These are phyloP conservation scores for Hypoxylon sp. DNA, from an alignment of 2,329 filamentous ascomycete species.

Conservation along the genomic window DNA sequence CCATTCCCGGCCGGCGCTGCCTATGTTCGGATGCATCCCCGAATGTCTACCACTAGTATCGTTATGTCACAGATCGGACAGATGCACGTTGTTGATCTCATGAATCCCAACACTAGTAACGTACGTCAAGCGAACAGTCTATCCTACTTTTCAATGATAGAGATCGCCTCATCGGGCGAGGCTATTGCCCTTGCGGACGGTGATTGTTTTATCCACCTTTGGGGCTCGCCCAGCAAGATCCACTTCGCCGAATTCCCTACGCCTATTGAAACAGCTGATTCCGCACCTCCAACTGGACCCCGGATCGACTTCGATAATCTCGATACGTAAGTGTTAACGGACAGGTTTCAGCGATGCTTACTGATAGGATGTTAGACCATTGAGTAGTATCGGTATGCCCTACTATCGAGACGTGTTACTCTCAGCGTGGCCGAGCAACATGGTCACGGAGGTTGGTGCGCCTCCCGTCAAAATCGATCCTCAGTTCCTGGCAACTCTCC, in stretches of 20 bases:
- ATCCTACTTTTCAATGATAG: slow-evolving; percentile 82
- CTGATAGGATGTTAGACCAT: slow-evolving; percentile 67
- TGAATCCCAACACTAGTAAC: slow-evolving; percentile 91
- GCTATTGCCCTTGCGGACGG: slow-evolving; percentile 85
- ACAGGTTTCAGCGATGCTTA: neutral
- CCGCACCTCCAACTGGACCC: slow-evolving; percentile 64
- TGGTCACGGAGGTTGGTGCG: slow-evolving; percentile 87
- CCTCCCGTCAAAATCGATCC: slow-evolving; percentile 83
- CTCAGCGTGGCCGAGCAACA: slow-evolving; percentile 89
- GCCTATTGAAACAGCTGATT: slow-evolving; percentile 82
- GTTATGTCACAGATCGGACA: slow-evolving; percentile 93
- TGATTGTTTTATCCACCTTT: slow-evolving; percentile 85
- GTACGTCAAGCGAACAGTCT: slow-evolving; percentile 86
- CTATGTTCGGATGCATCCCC: slow-evolving; percentile 95
- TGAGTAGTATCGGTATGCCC: slow-evolving; percentile 91
- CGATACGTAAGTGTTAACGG: slow-evolving; percentile 72
- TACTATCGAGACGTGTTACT: slow-evolving; percentile 91
- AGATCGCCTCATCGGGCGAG: slow-evolving; percentile 90
- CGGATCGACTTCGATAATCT: slow-evolving; percentile 75
- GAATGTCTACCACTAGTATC: slow-evolving; percentile 94
- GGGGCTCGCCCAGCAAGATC: slow-evolving; percentile 88
- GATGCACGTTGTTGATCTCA: slow-evolving; percentile 94
- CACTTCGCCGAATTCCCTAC: slow-evolving; percentile 88
- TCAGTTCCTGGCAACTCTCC: slow-evolving; percentile 77
- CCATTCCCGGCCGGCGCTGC: slow-evolving; percentile 93